phyloP scores from a whole-genome alignment of 2,329 filamentous ascomycete genomes.

The Apiospora phragmitis region DNA sequence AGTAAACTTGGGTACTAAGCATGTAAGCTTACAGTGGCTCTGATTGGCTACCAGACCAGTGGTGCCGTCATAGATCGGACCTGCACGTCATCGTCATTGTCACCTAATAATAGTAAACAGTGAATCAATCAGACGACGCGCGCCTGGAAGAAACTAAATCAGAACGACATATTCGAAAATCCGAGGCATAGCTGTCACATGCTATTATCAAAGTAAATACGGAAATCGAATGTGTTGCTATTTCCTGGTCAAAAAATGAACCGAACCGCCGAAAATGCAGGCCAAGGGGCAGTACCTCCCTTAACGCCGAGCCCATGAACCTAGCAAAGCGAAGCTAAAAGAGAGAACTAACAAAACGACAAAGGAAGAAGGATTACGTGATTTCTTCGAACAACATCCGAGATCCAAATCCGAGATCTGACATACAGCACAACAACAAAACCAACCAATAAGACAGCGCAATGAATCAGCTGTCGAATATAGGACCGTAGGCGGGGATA shows the following conservation, averaged over 20 bases:
- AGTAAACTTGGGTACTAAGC: too few species aligned
- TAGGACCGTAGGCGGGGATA: constrained; percentile 35
- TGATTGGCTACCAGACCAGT: neutral
- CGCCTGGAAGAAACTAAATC: neutral
- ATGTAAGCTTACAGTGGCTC: neutral
- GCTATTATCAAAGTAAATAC: neutral
- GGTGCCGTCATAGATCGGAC: neutral
- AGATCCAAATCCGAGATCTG: neutral
- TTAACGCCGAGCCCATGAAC: neutral
- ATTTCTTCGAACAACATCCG: neutral
- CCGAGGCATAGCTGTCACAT: neutral
- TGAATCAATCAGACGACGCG: neutral
- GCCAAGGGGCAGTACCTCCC: neutral
- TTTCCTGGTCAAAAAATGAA: neutral
- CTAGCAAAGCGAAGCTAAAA: neutral
- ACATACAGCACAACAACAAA: neutral
- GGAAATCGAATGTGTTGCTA: too few species aligned
- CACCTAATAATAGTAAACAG: neutral
- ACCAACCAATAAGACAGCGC: neutral
- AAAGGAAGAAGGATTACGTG: neutral
- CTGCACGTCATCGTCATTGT: neutral
- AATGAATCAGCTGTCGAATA: constrained; percentile 30
- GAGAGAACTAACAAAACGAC: neutral
- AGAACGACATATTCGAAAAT: neutral
- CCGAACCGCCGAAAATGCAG: neutral